A percentile compares a stretch with the other conserved stretches of the same genome.
Conservation (phyloP, 2,329 filamentous ascomycete genomes). For the Bipolaris cookei region DNA sequence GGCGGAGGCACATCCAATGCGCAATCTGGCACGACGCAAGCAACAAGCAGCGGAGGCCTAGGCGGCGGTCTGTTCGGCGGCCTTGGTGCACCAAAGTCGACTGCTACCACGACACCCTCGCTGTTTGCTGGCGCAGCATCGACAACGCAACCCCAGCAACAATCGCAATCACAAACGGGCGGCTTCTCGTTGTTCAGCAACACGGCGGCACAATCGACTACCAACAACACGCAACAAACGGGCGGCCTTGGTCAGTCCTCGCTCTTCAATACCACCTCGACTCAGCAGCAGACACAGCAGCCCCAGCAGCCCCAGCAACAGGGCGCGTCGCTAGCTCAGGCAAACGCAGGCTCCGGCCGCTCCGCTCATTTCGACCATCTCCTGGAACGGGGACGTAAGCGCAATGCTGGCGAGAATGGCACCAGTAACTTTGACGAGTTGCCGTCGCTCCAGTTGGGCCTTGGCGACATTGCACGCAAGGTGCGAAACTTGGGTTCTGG, state of each 20-base stretch:
- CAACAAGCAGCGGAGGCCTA: slow-evolving; percentile 36
- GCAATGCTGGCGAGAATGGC: slow-evolving; percentile 70
- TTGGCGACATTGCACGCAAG: slow-evolving; percentile 81
- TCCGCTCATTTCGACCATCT: slow-evolving; percentile 70
- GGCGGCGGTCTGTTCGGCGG: slow-evolving; percentile 44
- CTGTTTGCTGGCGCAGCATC: slow-evolving; percentile 33
- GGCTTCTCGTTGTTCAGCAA: slow-evolving; percentile 34
- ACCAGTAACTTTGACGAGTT: slow-evolving; percentile 71
- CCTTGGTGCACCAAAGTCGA: slow-evolving; percentile 47
- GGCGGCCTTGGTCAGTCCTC: slow-evolving; percentile 33
- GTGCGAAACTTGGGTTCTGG: slow-evolving; percentile 81
- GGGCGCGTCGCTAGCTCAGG: slow-evolving; percentile 43
- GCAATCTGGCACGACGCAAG: slow-evolving; percentile 34
- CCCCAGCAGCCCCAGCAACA: slow-evolving; percentile 34
- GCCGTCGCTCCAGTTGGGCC: slow-evolving; percentile 85
- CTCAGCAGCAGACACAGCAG: slow-evolving; percentile 35
- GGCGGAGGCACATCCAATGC: slow-evolving; percentile 35
- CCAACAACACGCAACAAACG: slow-evolving; percentile 40
- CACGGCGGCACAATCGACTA: slow-evolving; percentile 37
- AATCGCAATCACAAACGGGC: slow-evolving; percentile 33
- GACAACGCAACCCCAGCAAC: slow-evolving; percentile 35
- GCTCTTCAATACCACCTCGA: slow-evolving; percentile 34
- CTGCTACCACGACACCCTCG: slow-evolving; percentile 34
- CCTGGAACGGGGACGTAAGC: slow-evolving; percentile 68
- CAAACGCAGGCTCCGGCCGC: slow-evolving; percentile 47